Conservation (phyloP, 768 basidiomycete species). For the Calocera viscosa region DNA sequence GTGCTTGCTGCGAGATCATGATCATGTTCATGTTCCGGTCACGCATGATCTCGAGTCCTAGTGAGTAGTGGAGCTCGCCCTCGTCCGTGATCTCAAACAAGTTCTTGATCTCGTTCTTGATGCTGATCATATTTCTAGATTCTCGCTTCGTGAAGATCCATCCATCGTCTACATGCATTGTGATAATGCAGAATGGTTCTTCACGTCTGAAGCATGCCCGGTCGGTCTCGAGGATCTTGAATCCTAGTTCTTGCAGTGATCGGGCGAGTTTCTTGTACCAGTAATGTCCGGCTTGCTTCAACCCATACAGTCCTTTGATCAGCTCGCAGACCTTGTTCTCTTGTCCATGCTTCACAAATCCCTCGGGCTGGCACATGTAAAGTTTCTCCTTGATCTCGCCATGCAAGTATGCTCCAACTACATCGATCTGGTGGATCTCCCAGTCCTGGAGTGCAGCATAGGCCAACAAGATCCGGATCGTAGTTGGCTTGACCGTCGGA, state of each 20-base stretch:
- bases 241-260: constrained; percentile 12
- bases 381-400: constrained; percentile 29
- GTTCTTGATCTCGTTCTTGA: not conserved
- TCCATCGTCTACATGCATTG: not conserved
- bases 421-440: constrained; percentile 33
- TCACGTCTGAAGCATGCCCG: not conserved
- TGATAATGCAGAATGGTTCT: not conserved
- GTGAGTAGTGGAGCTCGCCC: not conserved
- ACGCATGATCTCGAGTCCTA: constrained; percentile 14
- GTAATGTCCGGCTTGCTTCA: constrained; percentile 21
- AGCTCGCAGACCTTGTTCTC: constrained; percentile 9
- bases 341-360: constrained; percentile 6
- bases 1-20: constrained; percentile 16
- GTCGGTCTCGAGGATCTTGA: not conserved
- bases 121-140: not conserved
- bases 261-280: constrained; percentile 14
- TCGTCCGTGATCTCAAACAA: constrained; percentile 1
- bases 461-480: constrained; percentile 29
- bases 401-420: constrained; percentile 35
- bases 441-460: constrained; percentile 27
- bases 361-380: constrained; percentile 29
- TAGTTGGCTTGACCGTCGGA: constrained; percentile 21
- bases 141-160: not conserved
- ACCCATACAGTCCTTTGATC: constrained; percentile 21
- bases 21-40: constrained; percentile 20